Evolutionary conservation across 805 yeast genomes (phyloP).

Genomic region (Dipodascopsis uninucleata): DNA sequence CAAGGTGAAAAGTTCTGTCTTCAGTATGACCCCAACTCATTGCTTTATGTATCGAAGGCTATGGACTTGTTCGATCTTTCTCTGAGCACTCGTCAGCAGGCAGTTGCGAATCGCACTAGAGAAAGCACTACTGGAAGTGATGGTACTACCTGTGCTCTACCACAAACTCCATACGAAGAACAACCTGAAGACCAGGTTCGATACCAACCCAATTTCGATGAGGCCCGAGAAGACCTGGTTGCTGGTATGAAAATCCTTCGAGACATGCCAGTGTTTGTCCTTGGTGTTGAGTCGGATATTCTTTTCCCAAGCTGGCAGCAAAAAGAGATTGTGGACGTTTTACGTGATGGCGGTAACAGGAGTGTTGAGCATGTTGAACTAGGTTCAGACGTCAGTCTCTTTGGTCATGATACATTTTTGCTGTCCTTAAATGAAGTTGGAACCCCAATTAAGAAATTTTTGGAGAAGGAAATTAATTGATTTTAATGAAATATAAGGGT

Average conservation of each 20-base stretch:
- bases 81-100: slow-evolving; percentile 16
- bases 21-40: slow-evolving; percentile 87
- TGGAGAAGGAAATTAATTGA: slow-evolving; percentile 40
- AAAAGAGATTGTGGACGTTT: slow-evolving; percentile 64
- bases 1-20: slow-evolving; percentile 91
- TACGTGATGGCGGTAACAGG: slow-evolving; percentile 40
- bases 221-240: slow-evolving; percentile 48
- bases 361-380: slow-evolving; percentile 66
- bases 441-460: slow-evolving; percentile 62
- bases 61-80: slow-evolving; percentile 85
- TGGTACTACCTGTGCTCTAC: slow-evolving; percentile 14
- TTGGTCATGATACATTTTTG: slow-evolving; percentile 89
- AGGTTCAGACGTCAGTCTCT: slow-evolving; percentile 70
- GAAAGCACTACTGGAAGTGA: not conserved
- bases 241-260: slow-evolving; percentile 63
- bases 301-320: slow-evolving; percentile 96
- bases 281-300: slow-evolving; percentile 91
- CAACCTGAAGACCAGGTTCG: slow-evolving; percentile 37
- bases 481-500: no score
- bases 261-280: slow-evolving; percentile 63
- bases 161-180: slow-evolving; percentile 20
- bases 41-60: slow-evolving; percentile 83
- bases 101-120: slow-evolving; percentile 12
- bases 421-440: slow-evolving; percentile 78
- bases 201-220: slow-evolving; percentile 21